These are phyloP conservation scores for Oryza nivara DNA, from an alignment of 176 grass and related monocot species.

Conservation along the genomic window DNA sequence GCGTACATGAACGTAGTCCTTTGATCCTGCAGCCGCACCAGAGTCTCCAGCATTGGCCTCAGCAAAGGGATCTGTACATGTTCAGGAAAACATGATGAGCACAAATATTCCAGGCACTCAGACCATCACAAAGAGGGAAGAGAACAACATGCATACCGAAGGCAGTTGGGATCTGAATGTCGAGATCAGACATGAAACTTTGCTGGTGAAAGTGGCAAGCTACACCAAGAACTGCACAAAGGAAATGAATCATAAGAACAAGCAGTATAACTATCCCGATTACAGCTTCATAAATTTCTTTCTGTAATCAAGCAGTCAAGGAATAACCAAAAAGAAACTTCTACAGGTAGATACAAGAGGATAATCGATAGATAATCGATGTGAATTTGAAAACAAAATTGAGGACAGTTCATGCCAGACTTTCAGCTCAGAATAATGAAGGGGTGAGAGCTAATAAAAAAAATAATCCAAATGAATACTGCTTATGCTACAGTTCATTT, in stretches of 20 bases:
- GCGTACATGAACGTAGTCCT: slow-evolving; percentile 94
- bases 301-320: neutral
- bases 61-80: slow-evolving; percentile 83
- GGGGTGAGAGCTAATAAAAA: neutral
- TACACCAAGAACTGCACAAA: slow-evolving; percentile 60
- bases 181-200: slow-evolving; percentile 99
- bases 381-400: neutral
- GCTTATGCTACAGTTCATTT: neutral
- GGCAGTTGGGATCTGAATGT: slow-evolving; percentile 88
- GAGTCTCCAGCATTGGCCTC: slow-evolving; percentile 99
- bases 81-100: slow-evolving; percentile 19
- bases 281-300: slow-evolving; percentile 1
- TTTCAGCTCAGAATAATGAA: neutral
- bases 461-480: neutral
- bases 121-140: neutral
- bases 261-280: neutral
- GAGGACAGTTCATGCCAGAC: neutral
- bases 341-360: neutral
- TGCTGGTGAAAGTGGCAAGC: slow-evolving; percentile 55
- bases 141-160: slow-evolving; percentile 61
- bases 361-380: neutral
- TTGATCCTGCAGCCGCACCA: slow-evolving; percentile 83
- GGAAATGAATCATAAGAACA: slow-evolving; percentile 12
- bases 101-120: slow-evolving; percentile 8
- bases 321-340: neutral